phyloP scores from a whole-genome alignment of 2,329 filamentous ascomycete species.

The Colletotrichum coccodes region DNA sequence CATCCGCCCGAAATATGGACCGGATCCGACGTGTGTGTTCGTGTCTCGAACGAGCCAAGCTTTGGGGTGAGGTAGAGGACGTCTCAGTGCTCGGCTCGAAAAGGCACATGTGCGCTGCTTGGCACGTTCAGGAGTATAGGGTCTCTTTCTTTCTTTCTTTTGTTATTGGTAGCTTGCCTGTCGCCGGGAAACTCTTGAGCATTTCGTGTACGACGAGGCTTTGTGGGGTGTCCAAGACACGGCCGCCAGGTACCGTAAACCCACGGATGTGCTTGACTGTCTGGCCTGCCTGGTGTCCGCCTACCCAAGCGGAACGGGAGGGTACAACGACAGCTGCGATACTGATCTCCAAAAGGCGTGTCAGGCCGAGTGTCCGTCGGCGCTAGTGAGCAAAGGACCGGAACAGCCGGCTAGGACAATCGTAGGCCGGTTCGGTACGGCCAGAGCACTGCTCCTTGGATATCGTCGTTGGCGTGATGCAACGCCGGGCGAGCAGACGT shows the following conservation, averaged over 20 bases:
- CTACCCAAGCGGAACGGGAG: background rate
- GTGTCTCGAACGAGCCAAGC: conserved; percentile 20
- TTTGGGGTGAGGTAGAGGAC: background rate
- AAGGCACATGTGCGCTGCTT: background rate
- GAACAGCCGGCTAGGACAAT: conserved; percentile 7
- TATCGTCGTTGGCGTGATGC: conserved; percentile 7
- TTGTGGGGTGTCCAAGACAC: background rate
- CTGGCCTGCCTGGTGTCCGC: background rate
- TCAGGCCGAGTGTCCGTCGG: background rate
- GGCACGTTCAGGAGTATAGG: background rate
- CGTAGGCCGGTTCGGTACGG: background rate
- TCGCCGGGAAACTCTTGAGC: background rate
- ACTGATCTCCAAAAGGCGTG: conserved; percentile 4
- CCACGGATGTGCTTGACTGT: conserved; percentile 2
- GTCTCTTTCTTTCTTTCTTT: background rate
- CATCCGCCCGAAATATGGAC: conserved; percentile 9
- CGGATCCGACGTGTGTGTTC: background rate
- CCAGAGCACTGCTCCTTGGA: background rate
- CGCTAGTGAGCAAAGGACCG: background rate
- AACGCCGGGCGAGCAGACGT: background rate
- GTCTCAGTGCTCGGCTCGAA: background rate
- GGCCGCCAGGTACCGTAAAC: background rate
- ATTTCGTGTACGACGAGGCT: background rate
- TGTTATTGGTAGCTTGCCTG: background rate
- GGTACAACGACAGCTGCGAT: background rate